These are phyloP conservation scores for Heliamphora pulchella DNA, from an alignment of 179 eudicot genomes.

Conservation along the genomic window DNA sequence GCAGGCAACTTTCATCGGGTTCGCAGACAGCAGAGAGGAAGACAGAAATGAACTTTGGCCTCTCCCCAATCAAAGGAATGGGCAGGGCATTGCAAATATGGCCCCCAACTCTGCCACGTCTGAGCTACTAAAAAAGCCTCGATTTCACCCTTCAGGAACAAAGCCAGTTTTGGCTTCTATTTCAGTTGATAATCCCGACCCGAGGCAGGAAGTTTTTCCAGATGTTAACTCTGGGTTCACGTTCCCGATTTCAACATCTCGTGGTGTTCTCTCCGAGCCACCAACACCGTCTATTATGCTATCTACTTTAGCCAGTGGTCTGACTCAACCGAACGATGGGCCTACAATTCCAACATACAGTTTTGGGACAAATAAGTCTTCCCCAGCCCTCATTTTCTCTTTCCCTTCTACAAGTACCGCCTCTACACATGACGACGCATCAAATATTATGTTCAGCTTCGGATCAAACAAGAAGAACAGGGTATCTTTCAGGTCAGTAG, in stretches of 20 bases:
- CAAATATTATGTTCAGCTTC: slow-evolving; percentile 51
- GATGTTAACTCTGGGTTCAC: slow-evolving; percentile 47
- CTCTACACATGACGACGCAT: slow-evolving; percentile 19
- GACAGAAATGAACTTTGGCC: slow-evolving; percentile 22
- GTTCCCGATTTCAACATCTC: slow-evolving; percentile 50
- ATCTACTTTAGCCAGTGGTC: slow-evolving; percentile 32
- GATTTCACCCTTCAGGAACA: slow-evolving; percentile 22
- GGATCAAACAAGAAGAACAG: slow-evolving; percentile 48
- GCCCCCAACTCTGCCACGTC: slow-evolving; percentile 19
- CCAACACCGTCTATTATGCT: slow-evolving; percentile 88
- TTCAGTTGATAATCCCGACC: slow-evolving; percentile 36
- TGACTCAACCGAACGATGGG: slow-evolving; percentile 25
- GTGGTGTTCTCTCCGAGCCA: slow-evolving; percentile 51
- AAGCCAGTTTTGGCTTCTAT: slow-evolving; percentile 48
- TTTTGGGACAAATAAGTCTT: slow-evolving; percentile 41
- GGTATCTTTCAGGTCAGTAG: slow-evolving; percentile 50
- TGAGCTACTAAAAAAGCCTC: slow-evolving; percentile 34
- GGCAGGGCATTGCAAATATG: slow-evolving; percentile 18
- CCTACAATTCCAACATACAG: slow-evolving; percentile 30
- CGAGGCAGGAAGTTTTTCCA: slow-evolving; percentile 27
- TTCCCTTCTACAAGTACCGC: slow-evolving; percentile 42
- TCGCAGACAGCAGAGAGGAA: slow-evolving; percentile 16
- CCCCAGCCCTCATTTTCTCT: slow-evolving; percentile 48
- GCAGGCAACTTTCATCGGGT: slow-evolving; percentile 23
- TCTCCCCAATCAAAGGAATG: slow-evolving; percentile 23